phyloP scores from a whole-genome alignment of 139 green algal species.

The Parachlorella kessleri region DNA sequence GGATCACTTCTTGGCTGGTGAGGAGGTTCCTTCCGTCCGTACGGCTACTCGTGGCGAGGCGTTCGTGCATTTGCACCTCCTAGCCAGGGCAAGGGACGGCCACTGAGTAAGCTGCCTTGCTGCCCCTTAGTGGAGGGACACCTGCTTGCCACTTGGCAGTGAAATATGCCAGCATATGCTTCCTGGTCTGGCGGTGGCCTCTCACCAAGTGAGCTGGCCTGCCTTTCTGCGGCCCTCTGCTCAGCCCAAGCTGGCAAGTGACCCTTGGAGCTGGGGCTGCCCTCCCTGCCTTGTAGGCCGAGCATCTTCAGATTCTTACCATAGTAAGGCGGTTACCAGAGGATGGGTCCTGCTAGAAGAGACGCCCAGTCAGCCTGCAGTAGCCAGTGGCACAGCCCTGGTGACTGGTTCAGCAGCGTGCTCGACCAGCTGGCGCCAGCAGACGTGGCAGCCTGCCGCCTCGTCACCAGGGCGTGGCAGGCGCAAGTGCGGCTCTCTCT shows the following conservation, averaged over 20 bases:
- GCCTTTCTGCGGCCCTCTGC: background rate
- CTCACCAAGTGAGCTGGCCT: too few relatives aligned
- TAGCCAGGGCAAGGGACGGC: too few relatives aligned
- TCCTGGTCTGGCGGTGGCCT: too few relatives aligned
- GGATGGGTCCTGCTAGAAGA: background rate
- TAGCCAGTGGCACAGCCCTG: background rate
- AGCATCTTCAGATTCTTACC: background rate
- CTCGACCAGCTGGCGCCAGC: background rate
- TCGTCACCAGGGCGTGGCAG: constrained; percentile 11
- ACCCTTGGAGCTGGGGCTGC: background rate
- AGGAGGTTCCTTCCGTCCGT: too few relatives aligned
- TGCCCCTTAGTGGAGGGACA: too few relatives aligned
- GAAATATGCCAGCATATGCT: too few relatives aligned
- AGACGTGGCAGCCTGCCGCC: constrained; percentile 15
- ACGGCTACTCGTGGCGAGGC: too few relatives aligned
- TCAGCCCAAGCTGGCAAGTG: background rate
- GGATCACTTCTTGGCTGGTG: too few relatives aligned
- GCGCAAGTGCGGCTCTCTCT: background rate
- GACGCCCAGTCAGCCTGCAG: background rate
- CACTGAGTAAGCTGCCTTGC: too few relatives aligned
- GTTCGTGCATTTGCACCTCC: too few relatives aligned
- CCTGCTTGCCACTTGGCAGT: too few relatives aligned
- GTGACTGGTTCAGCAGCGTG: constrained; percentile 17
- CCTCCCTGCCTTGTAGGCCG: background rate
- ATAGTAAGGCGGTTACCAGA: background rate